These are phyloP conservation scores for Graphilbum fragrans DNA, from an alignment of 2,329 filamentous ascomycete genomes.

Conservation along the genomic window DNA sequence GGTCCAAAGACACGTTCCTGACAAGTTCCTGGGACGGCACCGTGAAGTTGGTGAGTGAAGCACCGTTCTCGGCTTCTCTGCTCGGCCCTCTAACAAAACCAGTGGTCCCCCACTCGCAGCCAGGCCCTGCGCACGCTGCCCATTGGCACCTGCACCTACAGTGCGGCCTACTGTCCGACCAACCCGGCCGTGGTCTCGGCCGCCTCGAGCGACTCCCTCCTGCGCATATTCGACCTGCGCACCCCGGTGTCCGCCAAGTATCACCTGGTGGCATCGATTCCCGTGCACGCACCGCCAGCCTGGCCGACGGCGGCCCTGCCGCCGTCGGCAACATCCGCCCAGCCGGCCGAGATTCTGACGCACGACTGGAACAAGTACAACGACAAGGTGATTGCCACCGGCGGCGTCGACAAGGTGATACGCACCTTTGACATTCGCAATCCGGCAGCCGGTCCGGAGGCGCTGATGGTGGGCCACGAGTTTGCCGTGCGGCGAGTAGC, in stretches of 20 bases:
- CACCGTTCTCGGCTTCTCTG: slow-evolving; percentile 13
- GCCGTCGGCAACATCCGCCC: slow-evolving; percentile 2
- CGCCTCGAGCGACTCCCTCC: slow-evolving; percentile 77
- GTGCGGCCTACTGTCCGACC: slow-evolving; percentile 79
- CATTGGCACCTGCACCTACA: slow-evolving; percentile 89
- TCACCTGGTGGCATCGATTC: slow-evolving; percentile 71
- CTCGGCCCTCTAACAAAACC: neutral
- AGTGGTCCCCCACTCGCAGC: slow-evolving; percentile 74
- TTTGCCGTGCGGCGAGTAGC: slow-evolving; percentile 79
- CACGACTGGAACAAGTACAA: slow-evolving; percentile 99
- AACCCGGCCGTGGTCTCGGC: slow-evolving; percentile 76
- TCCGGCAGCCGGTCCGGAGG: slow-evolving; percentile 57
- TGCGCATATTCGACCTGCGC: slow-evolving; percentile 85
- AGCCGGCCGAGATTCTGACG: slow-evolving; percentile 73
- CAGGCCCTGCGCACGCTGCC: slow-evolving; percentile 75
- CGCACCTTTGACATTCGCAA: slow-evolving; percentile 84
- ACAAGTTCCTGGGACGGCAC: slow-evolving; percentile 95
- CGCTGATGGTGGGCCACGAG: slow-evolving; percentile 71
- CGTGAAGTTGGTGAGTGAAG: slow-evolving; percentile 74
- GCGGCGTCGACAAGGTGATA: slow-evolving; percentile 76
- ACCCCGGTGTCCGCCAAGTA: slow-evolving; percentile 78
- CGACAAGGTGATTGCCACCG: slow-evolving; percentile 71
- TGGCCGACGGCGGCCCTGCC: slow-evolving; percentile 15
- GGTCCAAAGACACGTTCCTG: slow-evolving; percentile 81
- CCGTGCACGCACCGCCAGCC: slow-evolving; percentile 58